Base-by-base conservation (phyloP, 345 rosid genomes). In the Heritiera littoralis region DNA sequence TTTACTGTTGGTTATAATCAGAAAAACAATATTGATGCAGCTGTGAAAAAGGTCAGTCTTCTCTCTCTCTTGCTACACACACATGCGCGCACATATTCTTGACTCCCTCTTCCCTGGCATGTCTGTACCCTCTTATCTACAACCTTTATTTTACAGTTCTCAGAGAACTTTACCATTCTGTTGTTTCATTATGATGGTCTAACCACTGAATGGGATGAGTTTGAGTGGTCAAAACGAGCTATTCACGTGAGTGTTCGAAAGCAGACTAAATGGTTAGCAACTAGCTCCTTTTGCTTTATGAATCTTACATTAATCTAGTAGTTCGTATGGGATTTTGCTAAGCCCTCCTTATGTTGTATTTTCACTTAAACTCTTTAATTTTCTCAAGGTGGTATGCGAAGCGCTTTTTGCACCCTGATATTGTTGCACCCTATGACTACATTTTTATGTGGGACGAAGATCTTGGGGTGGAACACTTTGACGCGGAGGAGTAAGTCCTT, bases 361-460 rank as follows among this genome's bases (percentile, higher is more conserved):
- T 49, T 79, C 46, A 78, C 64, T 54, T 18, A 32, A 51, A 28
- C 56, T 78, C 55, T 55, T 66, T 76, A 38, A 75, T 77, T 80
- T 67, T 48, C 0, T 66, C 64, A 80, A 94, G 99, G 98, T 96
- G 99, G 99, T 94, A 88, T 59, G 95, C 95, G 12, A 96, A 96
- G 83, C 92, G 99, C n/a, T 94, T 96, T 87, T 89, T 96, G 74
- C 99, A 94, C 83, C 99, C 99, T 3, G 95, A 92, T 82, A 87
- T 96, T 78, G 89, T 94, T 77, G 88, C 95, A 9, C 83, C 94
- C 9, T 96, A 92, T 80, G 99, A 96, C 12, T 94, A 96, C 84
- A 89, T 96, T 66, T 96, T 96, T 74, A 80, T 96, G 52, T 96
- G 98, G 99, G 99, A 96, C 51, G 98, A 96, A 82, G 99, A 96